These are phyloP conservation scores for Perilla frutescens DNA, from an alignment of 257 asterid species.

Conservation along the genomic window DNA sequence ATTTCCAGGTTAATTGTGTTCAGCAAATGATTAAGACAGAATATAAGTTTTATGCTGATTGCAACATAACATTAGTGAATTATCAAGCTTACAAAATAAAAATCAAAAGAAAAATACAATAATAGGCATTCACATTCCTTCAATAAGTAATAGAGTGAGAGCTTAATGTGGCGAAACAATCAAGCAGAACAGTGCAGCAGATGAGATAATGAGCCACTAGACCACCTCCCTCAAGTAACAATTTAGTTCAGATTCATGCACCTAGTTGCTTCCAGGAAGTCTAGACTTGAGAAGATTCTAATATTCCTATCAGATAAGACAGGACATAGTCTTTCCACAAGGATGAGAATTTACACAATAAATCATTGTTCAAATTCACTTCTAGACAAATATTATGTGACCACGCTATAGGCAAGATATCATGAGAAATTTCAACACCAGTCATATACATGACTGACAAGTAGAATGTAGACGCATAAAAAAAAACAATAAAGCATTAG, in stretches of 20 bases:
- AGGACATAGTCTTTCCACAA: background rate
- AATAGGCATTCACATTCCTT: background rate
- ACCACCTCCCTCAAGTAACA: slow-evolving; percentile 14
- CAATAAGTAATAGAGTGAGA: background rate
- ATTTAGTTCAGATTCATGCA: slow-evolving; percentile 4
- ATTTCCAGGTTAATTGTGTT: slow-evolving; percentile 58
- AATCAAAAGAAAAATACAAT: background rate
- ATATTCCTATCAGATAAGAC: slow-evolving; percentile 18
- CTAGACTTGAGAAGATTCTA: slow-evolving; percentile 21
- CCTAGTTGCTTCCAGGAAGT: slow-evolving; percentile 2
- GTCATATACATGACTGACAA: background rate
- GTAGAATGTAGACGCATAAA: slow-evolving; percentile 1
- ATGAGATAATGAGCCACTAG: slow-evolving; percentile 12
- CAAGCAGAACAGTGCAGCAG: slow-evolving; percentile 12
- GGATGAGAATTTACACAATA: slow-evolving; percentile 4
- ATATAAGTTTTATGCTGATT: slow-evolving; percentile 13
- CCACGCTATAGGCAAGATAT: slow-evolving; percentile 1
- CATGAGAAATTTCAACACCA: slow-evolving; percentile 17
- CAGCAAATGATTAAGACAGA: slow-evolving; percentile 36
- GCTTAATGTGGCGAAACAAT: slow-evolving; percentile 8
- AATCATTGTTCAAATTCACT: background rate
- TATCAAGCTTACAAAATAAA: slow-evolving; percentile 5
- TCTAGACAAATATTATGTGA: background rate
- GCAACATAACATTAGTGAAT: slow-evolving; percentile 25
- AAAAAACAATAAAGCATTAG: slow-evolving; percentile 32